Evolutionary conservation across 768 basidiomycete species (phyloP).

Genomic region (Candolleomyces eurysporus): DNA sequence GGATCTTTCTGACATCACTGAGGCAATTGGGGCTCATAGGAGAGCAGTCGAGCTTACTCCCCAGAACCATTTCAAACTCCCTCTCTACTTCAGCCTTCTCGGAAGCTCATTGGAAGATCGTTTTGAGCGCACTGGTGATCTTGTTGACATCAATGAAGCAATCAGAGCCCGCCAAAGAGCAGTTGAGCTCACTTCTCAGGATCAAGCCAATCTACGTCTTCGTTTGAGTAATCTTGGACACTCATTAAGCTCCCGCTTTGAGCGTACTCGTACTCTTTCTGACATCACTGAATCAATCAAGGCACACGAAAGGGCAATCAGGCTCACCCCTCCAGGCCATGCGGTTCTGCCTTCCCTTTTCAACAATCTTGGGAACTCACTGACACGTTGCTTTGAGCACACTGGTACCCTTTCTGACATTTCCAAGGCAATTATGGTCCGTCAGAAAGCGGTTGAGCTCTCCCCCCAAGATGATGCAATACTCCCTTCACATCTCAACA

Average conservation of each 20-base stretch:
- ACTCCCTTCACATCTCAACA: too few relatives aligned
- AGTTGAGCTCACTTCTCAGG: too few relatives aligned
- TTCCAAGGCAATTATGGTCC: too few relatives aligned
- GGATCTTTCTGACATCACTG: background rate
- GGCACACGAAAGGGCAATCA: background rate
- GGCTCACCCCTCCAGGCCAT: conserved; percentile 14
- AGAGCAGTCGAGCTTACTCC: conserved; percentile 1
- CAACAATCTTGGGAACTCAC: conserved; percentile 16
- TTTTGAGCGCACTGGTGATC: too few relatives aligned
- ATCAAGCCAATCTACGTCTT: too few relatives aligned
- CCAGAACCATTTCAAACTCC: background rate
- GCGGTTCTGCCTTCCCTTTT: conserved; percentile 12
- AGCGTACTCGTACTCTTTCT: too few relatives aligned
- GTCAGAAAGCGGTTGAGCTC: too few relatives aligned
- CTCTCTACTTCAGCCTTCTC: background rate
- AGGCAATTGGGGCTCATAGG: background rate
- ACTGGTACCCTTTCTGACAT: conserved; percentile 17
- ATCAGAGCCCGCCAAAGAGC: too few relatives aligned
- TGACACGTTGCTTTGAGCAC: conserved; percentile 18
- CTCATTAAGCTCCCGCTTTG: too few relatives aligned
- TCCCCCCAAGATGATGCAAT: too few relatives aligned
- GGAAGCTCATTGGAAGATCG: background rate
- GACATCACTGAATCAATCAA: background rate
- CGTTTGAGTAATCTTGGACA: too few relatives aligned
- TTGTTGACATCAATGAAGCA: too few relatives aligned